These are phyloP conservation scores for Lithocarpus polystachyus DNA, from an alignment of 306 rosid species.

Conservation along the genomic window DNA sequence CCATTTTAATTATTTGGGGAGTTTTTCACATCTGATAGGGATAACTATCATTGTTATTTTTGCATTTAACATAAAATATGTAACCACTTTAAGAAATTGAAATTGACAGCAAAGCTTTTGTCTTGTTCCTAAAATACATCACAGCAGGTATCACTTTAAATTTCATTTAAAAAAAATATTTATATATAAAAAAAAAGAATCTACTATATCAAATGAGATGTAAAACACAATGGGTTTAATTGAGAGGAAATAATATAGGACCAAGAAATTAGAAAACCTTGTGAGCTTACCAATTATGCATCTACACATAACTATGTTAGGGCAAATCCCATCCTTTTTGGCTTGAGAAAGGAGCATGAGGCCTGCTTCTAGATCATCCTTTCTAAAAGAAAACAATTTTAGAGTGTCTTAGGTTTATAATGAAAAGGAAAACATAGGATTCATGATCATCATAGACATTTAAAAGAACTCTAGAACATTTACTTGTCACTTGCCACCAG, in stretches of 20 bases:
- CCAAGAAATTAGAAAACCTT: slow-evolving; percentile 1
- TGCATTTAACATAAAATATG: slow-evolving; percentile 5
- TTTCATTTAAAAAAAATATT: too few species aligned
- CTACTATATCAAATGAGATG: slow-evolving; percentile 2
- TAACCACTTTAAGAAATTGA: background rate
- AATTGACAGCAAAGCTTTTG: too few species aligned
- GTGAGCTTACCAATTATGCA: slow-evolving; percentile 70
- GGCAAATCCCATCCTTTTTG: slow-evolving; percentile 63
- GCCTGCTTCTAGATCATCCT: slow-evolving; percentile 75
- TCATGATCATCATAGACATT: background rate
- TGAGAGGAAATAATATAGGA: slow-evolving; percentile 9
- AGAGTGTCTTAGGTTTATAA: background rate
- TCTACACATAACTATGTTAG: slow-evolving; percentile 56
- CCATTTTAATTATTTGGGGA: background rate
- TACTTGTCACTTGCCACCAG: slow-evolving; percentile 83
- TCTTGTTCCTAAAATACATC: too few species aligned
- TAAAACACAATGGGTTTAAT: slow-evolving; percentile 2
- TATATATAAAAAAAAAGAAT: too few species aligned
- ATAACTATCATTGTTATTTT: background rate
- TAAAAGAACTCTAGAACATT: slow-evolving; percentile 23
- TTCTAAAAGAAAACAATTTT: slow-evolving; percentile 39
- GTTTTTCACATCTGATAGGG: background rate
- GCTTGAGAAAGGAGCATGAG: slow-evolving; percentile 74
- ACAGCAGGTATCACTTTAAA: too few species aligned
- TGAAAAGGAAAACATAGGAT: slow-evolving; percentile 1